A percentile compares a stretch with the other conserved stretches of the same genome.
phyloP scores from a whole-genome alignment of 805 yeast species.

The Spathaspora passalidarum region DNA sequence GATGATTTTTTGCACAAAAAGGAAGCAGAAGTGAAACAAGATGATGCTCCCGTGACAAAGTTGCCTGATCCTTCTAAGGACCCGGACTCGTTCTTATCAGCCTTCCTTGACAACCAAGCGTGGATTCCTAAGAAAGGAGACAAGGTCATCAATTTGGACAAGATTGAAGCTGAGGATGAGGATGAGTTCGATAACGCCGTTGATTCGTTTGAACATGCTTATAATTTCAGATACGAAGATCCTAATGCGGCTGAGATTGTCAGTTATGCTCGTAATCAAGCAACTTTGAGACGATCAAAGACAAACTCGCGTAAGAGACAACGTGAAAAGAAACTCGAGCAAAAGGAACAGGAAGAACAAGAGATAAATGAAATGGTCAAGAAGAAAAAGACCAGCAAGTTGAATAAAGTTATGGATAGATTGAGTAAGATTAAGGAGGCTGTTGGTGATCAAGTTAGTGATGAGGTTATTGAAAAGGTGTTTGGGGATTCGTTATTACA shows the following conservation, averaged over 20 bases:
- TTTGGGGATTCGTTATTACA: slow-evolving; percentile 76
- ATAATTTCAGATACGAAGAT: slow-evolving; percentile 93
- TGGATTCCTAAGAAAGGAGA: slow-evolving; percentile 83
- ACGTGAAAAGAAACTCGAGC: slow-evolving; percentile 67
- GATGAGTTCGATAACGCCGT: slow-evolving; percentile 91
- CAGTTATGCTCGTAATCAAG: slow-evolving; percentile 92
- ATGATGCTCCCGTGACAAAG: slow-evolving; percentile 6
- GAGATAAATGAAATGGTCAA: slow-evolving; percentile 60
- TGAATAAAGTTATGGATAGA: slow-evolving; percentile 74
- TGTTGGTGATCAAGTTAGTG: slow-evolving; percentile 61
- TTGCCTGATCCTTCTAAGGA: slow-evolving; percentile 62
- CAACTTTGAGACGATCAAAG: slow-evolving; percentile 81
- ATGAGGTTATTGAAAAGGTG: slow-evolving; percentile 57
- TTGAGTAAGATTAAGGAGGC: slow-evolving; percentile 62
- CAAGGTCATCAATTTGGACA: slow-evolving; percentile 50
- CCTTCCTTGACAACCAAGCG: slow-evolving; percentile 72
- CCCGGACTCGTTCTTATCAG: slow-evolving; percentile 67
- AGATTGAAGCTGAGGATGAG: slow-evolving; percentile 56
- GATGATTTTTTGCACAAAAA: slow-evolving; percentile 56
- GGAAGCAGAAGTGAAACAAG: slow-evolving; percentile 27
- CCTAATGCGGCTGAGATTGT: slow-evolving; percentile 87
- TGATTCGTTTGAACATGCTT: slow-evolving; percentile 86
- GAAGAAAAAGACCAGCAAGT: slow-evolving; percentile 71
- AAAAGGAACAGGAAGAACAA: slow-evolving; percentile 47
- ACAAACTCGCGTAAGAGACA: slow-evolving; percentile 74